Base-by-base conservation (phyloP, 148 eudicot genomes). In the Spergularia bocconei region DNA sequence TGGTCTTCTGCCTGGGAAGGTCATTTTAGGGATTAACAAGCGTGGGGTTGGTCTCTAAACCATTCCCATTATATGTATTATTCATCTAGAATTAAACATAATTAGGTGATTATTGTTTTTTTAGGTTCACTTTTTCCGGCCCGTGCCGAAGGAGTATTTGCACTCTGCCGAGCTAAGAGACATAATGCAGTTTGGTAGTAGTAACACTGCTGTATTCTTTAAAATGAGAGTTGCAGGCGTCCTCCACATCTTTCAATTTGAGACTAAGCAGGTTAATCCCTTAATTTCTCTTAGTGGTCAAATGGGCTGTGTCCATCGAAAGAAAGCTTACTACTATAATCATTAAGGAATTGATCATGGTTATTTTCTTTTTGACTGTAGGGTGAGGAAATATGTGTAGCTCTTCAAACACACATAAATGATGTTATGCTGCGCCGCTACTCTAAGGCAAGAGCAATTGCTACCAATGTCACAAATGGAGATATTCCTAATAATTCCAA, bases 201-300 rank as follows among this genome's bases (percentile, higher is more conserved):
- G 99, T 77, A 92, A 96, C 56, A 90, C 99, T 63, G 99, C 99
- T 21, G 98, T 96, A 38, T 96, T 96, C 69, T 96, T 96, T 53
- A 96, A 96, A 83, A 96, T 96, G 99, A 88, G 99, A 86, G 99
- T 96, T 79, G 99, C 99, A 41, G 99, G 99, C 65, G 98, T 91
- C 73, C 89, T 96, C 63, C 99, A 96, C 74, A 91, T 96, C 52
- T 96, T 96, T 79, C 99, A 96, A 71, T 96, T 96, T 85, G 99
- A 96, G 83, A 96, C 99, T 33, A 96, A 92, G 87, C 99, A 96
- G 98, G 99, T 96, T 47, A 29, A 53, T 52, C 56, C 61, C 61
- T 25, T 13, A 25, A 52, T 23, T 20, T 67, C 13, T 36, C 13
- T 9, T 13, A 7, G 20, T 78, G 44, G 23, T 13, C 12, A 17